Conservation (phyloP, 2,329 filamentous ascomycete genomes). For the Exophiala lecanii-corni region DNA sequence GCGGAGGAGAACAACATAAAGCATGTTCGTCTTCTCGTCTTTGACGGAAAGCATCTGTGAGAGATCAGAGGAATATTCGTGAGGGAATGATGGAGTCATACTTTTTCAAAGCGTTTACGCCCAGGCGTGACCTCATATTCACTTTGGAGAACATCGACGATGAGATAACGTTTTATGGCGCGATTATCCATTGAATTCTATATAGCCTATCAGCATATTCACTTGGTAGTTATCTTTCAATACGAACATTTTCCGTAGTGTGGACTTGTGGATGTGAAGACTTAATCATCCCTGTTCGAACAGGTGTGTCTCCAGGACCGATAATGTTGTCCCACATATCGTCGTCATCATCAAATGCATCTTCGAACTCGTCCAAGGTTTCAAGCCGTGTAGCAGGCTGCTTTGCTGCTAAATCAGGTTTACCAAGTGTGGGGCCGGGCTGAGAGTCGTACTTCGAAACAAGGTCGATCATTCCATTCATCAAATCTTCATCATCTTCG, state of each 20-base stretch:
- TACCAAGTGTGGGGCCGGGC: conserved; percentile 1
- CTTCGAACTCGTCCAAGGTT: conserved; percentile 34
- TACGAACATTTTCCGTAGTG: conserved; percentile 12
- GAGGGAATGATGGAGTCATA: conserved; percentile 36
- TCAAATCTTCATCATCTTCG: conserved; percentile 29
- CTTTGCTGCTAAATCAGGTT: background rate
- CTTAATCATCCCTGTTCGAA: conserved; percentile 57
- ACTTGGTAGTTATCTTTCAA: conserved; percentile 42
- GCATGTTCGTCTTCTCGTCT: conserved; percentile 64
- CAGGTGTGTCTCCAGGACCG: conserved; percentile 57
- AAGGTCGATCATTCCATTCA: conserved; percentile 28
- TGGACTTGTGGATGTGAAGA: conserved; percentile 11
- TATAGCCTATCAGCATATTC: conserved; percentile 62
- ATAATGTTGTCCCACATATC: conserved; percentile 64
- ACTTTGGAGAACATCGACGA: conserved; percentile 67
- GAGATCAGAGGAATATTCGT: conserved; percentile 24
- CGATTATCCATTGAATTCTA: conserved; percentile 56
- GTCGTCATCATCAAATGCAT: conserved; percentile 65
- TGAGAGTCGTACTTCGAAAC: conserved; percentile 24
- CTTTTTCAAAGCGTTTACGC: conserved; percentile 64
- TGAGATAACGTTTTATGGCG: conserved; percentile 80
- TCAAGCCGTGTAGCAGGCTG: conserved; percentile 7
- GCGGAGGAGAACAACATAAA: conserved; percentile 68
- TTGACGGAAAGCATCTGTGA: conserved; percentile 72
- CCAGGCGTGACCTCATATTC: conserved; percentile 63